phyloP scores from a whole-genome alignment of 2,329 filamentous ascomycete species.

The Arachnomyces sp. region DNA sequence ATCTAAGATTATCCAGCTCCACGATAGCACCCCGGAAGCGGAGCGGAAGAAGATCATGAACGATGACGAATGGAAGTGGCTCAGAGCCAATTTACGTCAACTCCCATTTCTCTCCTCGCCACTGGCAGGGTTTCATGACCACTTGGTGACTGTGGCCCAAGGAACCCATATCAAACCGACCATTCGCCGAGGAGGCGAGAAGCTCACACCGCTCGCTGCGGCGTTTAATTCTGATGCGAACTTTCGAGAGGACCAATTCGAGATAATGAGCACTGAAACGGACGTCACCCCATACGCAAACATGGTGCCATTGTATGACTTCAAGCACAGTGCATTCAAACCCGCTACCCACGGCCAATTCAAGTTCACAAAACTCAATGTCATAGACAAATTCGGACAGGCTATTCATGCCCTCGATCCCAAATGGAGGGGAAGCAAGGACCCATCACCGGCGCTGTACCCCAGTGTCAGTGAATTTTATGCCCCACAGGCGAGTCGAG shows the following conservation, averaged over 20 bases:
- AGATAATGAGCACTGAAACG: too few relatives aligned
- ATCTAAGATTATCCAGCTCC: conserved; percentile 28
- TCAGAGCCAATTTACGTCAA: conserved; percentile 1
- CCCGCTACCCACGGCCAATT: conserved; percentile 44
- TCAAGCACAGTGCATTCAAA: conserved; percentile 38
- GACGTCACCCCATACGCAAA: too few relatives aligned
- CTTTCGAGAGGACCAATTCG: too few relatives aligned
- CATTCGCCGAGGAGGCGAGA: too few relatives aligned
- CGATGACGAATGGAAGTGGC: too few relatives aligned
- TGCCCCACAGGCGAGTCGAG: too few relatives aligned
- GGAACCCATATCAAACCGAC: conserved; percentile 39
- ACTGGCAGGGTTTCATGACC: conserved; percentile 25
- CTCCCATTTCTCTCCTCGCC: conserved; percentile 24
- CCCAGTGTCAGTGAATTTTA: too few relatives aligned
- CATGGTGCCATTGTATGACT: too few relatives aligned
- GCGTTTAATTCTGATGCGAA: too few relatives aligned
- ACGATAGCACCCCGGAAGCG: conserved; percentile 24
- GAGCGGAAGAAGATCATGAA: too few relatives aligned
- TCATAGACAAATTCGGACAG: conserved; percentile 47
- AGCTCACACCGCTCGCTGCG: too few relatives aligned
- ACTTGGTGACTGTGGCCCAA: conserved; percentile 27
- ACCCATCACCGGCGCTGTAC: too few relatives aligned
- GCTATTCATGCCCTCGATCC: conserved; percentile 27
- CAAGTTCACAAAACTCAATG: conserved; percentile 39
- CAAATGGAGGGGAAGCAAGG: background rate